phyloP scores from a whole-genome alignment of 2,329 filamentous ascomycete species.

The Neocatenulostroma microsporum region DNA sequence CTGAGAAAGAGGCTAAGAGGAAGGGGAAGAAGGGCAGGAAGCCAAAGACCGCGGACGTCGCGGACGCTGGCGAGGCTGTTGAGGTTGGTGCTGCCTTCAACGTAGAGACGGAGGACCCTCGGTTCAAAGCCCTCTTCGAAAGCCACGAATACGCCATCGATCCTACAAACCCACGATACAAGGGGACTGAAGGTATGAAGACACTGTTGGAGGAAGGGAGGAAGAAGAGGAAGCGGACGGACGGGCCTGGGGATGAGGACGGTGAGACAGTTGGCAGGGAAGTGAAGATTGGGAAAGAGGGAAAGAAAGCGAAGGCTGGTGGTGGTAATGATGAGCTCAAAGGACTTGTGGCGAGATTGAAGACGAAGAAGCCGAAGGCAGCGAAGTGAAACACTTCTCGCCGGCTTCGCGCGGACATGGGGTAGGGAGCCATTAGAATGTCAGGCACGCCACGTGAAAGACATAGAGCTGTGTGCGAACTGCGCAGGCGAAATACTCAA shows the following conservation, averaged over 20 bases:
- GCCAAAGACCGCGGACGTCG: constrained; percentile 18
- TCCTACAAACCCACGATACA: constrained; percentile 84
- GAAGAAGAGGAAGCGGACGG: constrained; percentile 60
- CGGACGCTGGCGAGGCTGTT: constrained; percentile 6
- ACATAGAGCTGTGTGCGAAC: no score
- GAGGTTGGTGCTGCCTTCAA: constrained; percentile 56
- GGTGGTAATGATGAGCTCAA: constrained; percentile 21
- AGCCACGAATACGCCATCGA: constrained; percentile 95
- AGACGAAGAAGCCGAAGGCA: no score
- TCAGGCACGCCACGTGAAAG: no score
- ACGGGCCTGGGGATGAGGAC: constrained; percentile 24
- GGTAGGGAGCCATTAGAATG: no score
- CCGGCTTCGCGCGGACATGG: no score
- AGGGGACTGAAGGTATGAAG: constrained; percentile 81
- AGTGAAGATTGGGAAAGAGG: constrained; percentile 27
- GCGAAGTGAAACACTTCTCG: no score
- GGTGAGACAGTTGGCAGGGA: no score
- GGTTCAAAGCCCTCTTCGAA: constrained; percentile 80
- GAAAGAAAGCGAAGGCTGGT: constrained; percentile 30
- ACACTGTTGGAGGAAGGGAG: constrained; percentile 78
- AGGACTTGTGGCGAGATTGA: constrained; percentile 25
- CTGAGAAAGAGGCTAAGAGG: constrained; percentile 62
- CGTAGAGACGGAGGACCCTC: constrained; percentile 72
- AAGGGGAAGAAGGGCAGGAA: constrained; percentile 50
- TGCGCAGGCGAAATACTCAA: no score